Base-by-base conservation (phyloP, 441 rosid genomes). In the Macaranga tanarius region DNA sequence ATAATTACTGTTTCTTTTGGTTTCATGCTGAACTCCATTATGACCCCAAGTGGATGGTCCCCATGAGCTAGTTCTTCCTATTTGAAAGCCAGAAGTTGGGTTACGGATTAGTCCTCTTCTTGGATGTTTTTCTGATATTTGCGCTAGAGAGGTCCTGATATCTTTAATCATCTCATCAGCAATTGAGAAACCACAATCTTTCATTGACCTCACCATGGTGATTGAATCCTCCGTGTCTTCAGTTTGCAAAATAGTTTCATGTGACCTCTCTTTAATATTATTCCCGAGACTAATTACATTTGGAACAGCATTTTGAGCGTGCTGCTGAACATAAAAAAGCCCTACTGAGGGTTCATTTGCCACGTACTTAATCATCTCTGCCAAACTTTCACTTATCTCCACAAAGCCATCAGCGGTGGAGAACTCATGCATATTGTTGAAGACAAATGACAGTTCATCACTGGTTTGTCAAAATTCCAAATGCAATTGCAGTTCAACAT, bases 331-430 rank as follows among this genome's bases (percentile, higher is more conserved):
- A 82, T 90, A 95, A 84, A 85, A 91, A 71, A 93, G 97, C 60
- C 98, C 99, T 9, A 90, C 95, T 0, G 99, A 91, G 51, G 99
- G 99, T 79, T 95, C 96, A 61, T 95, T 95, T 12, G 97, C 98
- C 68, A 87, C 81, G 62, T 91, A 88, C 84, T 90, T 93, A 12
- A 93, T 95, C 99, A 93, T 92, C 81, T 93, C 98, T 4, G 89
- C 92, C 81, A 89, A 73, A 81, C 87, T 76, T 81, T 92, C 96
- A 72, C 83, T 87, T 86, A 95, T 88, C 88, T 91, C 98, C 85
- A 84, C 86, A 79, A 95, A 95, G 68, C 99, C 99, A 78, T 92
- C 97, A 71, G 73, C 87, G 60, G 90, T 82, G 86, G 96, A 91
- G 96, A 95, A 90, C 80, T 87, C 99, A 89, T 83, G 90, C 99